Evolutionary conservation across 75 land plant species (phyloP).

Genomic region (Sequoia sempervirens): DNA sequence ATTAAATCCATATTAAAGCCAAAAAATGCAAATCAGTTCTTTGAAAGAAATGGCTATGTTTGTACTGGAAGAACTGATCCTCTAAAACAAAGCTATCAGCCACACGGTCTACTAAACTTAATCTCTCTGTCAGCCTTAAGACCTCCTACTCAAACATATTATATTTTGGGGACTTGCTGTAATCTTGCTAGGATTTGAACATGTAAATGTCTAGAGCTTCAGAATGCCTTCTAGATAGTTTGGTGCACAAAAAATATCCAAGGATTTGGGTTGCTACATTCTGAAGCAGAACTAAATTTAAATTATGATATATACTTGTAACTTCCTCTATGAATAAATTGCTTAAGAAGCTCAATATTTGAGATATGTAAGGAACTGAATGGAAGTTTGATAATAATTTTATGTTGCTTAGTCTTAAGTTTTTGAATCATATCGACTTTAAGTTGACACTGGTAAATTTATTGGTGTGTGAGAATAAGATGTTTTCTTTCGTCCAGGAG

Average conservation of each 20-base stretch:
- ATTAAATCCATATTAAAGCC: not conserved
- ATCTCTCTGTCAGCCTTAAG: not conserved
- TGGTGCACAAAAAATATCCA: not conserved
- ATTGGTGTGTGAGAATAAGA: not conserved
- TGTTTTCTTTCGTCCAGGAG: conserved; percentile 30
- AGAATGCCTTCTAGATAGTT: not conserved
- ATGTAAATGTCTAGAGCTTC: not conserved
- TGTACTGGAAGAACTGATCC: not conserved
- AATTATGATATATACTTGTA: not conserved
- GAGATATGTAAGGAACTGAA: not conserved
- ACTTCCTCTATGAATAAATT: not conserved
- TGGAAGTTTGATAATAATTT: not conserved
- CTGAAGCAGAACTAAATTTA: not conserved
- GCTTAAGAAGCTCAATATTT: not conserved
- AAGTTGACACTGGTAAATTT: not conserved
- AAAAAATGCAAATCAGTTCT: not conserved
- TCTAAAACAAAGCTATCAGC: not conserved
- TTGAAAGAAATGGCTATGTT: not conserved
- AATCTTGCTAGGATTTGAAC: not conserved
- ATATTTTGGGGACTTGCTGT: not conserved
- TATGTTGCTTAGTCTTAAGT: not conserved
- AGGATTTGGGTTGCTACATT: not conserved
- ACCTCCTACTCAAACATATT: not conserved
- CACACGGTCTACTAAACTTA: not conserved
- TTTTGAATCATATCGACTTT: not conserved